A percentile compares a stretch with the other conserved stretches of the same genome.
These are phyloP conservation scores for Capsicum chinense DNA, from an alignment of 257 asterid genomes.

Conservation along the genomic window DNA sequence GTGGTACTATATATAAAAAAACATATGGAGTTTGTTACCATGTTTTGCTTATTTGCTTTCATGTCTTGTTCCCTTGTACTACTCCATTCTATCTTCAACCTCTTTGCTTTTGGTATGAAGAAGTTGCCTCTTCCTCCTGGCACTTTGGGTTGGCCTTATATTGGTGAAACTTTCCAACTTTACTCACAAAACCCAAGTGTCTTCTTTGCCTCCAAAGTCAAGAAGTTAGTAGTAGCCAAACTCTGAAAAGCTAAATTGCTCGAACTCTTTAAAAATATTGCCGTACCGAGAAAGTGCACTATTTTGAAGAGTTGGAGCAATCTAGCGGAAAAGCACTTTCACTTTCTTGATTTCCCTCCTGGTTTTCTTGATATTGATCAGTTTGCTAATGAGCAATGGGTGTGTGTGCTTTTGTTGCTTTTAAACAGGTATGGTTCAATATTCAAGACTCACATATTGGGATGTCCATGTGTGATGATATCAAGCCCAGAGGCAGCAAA, in stretches of 20 bases:
- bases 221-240: slow-evolving; percentile 58
- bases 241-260: neutral
- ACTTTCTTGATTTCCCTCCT: neutral
- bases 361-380: neutral
- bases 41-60: slow-evolving; percentile 31
- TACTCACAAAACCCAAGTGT: slow-evolving; percentile 78
- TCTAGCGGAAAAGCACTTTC: neutral
- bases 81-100: slow-evolving; percentile 37
- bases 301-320: too few relatives aligned
- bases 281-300: too few relatives aligned
- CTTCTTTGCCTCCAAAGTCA: slow-evolving; percentile 72
- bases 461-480: slow-evolving; percentile 79
- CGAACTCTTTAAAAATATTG: too few relatives aligned
- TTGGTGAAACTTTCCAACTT: slow-evolving; percentile 81
- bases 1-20: neutral
- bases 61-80: slow-evolving; percentile 26
- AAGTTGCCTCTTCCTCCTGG: slow-evolving; percentile 83
- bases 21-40: slow-evolving; percentile 52
- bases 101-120: slow-evolving; percentile 36
- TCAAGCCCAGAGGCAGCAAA: slow-evolving; percentile 80
- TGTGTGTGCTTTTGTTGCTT: neutral
- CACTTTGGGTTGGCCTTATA: slow-evolving; percentile 78
- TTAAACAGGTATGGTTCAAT: slow-evolving; percentile 69
- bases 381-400: neutral
- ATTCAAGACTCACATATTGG: slow-evolving; percentile 76